Evolutionary conservation across 1,139 yeast genomes (phyloP).

Genomic region (Spathaspora sp.): DNA sequence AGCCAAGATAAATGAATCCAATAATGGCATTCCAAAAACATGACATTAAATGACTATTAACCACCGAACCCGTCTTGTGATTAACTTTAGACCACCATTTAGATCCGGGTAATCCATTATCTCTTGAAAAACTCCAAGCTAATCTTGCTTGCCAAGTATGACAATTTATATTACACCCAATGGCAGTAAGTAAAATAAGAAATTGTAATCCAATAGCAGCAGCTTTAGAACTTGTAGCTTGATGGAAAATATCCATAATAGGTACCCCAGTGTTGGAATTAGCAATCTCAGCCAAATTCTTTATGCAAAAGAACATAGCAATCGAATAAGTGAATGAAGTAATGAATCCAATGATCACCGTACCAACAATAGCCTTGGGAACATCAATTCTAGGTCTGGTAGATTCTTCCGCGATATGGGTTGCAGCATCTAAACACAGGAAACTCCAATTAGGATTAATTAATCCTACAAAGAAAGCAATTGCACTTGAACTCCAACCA

Average conservation of each 20-base stretch:
- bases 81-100: slow-evolving; percentile 33
- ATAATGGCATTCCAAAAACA: slow-evolving; percentile 35
- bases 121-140: slow-evolving; percentile 79
- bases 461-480: slow-evolving; percentile 65
- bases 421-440: slow-evolving; percentile 67
- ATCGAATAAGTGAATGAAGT: slow-evolving; percentile 61
- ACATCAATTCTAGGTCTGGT: slow-evolving; percentile 57
- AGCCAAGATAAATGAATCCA: slow-evolving; percentile 43
- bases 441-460: slow-evolving; percentile 72
- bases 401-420: slow-evolving; percentile 71
- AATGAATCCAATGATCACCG: slow-evolving; percentile 64
- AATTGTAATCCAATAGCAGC: slow-evolving; percentile 63
- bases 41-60: slow-evolving; percentile 38
- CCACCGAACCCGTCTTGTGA: slow-evolving; percentile 31
- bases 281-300: slow-evolving; percentile 47
- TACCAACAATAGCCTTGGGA: slow-evolving; percentile 63
- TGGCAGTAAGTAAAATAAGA: slow-evolving; percentile 58
- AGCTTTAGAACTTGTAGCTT: slow-evolving; percentile 51
- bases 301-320: slow-evolving; percentile 62
- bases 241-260: slow-evolving; percentile 59
- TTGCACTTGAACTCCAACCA: slow-evolving; percentile 60
- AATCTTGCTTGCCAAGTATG: slow-evolving; percentile 79
- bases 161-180: slow-evolving; percentile 68
- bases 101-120: slow-evolving; percentile 46
- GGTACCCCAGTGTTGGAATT: slow-evolving; percentile 58